Conservation (phyloP, 345 rosid species). For the Lepidium aucheri region DNA sequence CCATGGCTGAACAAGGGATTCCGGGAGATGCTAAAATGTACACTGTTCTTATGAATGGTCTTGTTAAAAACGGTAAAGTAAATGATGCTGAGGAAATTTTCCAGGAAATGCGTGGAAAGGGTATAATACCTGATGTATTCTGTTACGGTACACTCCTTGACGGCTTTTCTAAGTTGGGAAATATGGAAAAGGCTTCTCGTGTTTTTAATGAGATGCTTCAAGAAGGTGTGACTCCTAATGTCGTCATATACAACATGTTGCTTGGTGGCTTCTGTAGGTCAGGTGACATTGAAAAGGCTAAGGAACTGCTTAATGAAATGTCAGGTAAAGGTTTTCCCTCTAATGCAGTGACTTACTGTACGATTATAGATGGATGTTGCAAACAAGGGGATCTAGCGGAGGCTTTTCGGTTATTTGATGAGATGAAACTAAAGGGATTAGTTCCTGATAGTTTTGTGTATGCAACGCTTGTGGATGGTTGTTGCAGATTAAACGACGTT, state of each 20-base stretch:
- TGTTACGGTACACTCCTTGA: constrained; percentile 60
- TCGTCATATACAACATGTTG: constrained; percentile 53
- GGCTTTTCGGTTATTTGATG: constrained; percentile 55
- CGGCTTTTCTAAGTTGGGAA: constrained; percentile 49
- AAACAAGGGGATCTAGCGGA: constrained; percentile 48
- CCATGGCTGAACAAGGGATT: constrained; percentile 45
- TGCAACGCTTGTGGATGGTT: constrained; percentile 51
- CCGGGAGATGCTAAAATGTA: constrained; percentile 46
- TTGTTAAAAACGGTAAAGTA: constrained; percentile 47
- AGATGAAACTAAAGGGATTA: constrained; percentile 53
- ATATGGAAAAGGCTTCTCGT: constrained; percentile 37
- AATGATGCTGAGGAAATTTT: constrained; percentile 52
- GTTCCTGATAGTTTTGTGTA: constrained; percentile 58
- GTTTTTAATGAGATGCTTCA: constrained; percentile 44
- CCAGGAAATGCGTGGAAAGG: constrained; percentile 47
- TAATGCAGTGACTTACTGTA: constrained; percentile 51
- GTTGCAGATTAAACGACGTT: constrained; percentile 51
- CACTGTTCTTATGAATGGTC: constrained; percentile 58
- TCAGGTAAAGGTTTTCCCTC: constrained; percentile 43
- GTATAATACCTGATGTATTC: constrained; percentile 50
- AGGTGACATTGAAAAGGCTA: constrained; percentile 51
- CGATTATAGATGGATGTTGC: constrained; percentile 68
- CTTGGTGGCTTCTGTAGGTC: constrained; percentile 58
- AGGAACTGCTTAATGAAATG: constrained; percentile 51
- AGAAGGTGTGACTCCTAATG: constrained; percentile 49